phyloP scores from a whole-genome alignment of 371 early-diverging fungal species.

The Rhizomucor miehei region DNA sequence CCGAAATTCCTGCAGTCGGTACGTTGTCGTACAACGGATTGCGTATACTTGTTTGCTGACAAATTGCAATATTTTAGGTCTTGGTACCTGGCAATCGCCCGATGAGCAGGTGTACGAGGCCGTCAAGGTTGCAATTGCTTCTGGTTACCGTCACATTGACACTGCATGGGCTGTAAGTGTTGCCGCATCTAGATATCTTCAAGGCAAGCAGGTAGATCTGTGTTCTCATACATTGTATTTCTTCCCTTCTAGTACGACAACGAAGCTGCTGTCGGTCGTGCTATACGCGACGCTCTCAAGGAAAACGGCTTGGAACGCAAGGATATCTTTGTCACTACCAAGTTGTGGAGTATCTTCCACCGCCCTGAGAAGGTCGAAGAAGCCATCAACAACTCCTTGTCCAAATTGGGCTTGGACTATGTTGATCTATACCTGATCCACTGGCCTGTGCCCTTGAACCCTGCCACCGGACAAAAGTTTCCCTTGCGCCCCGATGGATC shows the following conservation, averaged over 20 bases:
- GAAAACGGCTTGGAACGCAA: conserved; percentile 52
- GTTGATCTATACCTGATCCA: conserved; percentile 69
- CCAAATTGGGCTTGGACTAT: conserved; percentile 56
- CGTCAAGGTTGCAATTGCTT: conserved; percentile 35
- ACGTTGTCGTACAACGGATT: conserved; percentile 2
- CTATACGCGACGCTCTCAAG: conserved; percentile 51
- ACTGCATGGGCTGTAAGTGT: conserved; percentile 45
- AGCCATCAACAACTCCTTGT: conserved; percentile 50
- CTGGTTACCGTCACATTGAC: conserved; percentile 55
- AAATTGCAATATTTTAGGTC: conserved; percentile 12
- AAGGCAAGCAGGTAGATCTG: background rate
- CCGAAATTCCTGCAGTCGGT: conserved; percentile 39
- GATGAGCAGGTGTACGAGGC: conserved; percentile 37
- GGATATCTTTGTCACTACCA: conserved; percentile 88
- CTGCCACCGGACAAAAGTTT: conserved; percentile 24
- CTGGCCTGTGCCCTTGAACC: conserved; percentile 44
- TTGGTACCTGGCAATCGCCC: conserved; percentile 49
- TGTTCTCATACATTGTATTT: too few relatives aligned
- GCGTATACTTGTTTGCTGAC: too few relatives aligned
- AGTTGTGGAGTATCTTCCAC: conserved; percentile 69
- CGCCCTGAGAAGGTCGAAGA: conserved; percentile 44
- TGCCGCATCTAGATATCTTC: background rate
- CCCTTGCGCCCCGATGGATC: conserved; percentile 35
- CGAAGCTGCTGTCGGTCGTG: conserved; percentile 68
- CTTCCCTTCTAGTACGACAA: conserved; percentile 65